A percentile compares a stretch with the other conserved stretches of the same genome.
Conservation (phyloP, 2,329 filamentous ascomycete genomes). For the Blastomyces percursus region DNA sequence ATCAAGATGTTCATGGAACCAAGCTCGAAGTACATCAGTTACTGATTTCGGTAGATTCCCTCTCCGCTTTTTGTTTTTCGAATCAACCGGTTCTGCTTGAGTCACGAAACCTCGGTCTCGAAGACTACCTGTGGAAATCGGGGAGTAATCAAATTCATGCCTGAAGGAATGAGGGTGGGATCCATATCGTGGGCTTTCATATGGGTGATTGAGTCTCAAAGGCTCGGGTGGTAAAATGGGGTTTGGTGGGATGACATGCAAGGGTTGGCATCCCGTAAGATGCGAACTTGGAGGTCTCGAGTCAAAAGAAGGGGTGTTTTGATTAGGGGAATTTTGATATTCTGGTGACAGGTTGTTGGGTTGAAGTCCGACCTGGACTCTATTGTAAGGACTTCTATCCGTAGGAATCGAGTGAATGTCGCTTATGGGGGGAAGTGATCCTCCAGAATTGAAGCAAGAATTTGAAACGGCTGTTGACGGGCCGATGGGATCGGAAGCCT, state of each 20-base stretch:
- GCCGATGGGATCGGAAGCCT: constrained; percentile 6
- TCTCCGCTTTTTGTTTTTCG: constrained; percentile 47
- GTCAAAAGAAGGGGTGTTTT: constrained; percentile 8
- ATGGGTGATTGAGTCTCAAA: constrained; percentile 22
- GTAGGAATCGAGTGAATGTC: constrained; percentile 27
- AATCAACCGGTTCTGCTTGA: constrained; percentile 28
- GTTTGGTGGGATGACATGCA: constrained; percentile 17
- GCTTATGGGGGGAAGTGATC: constrained; percentile 29
- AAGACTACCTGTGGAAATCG: constrained; percentile 20
- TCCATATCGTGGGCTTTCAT: constrained; percentile 18
- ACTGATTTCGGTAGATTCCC: constrained; percentile 87
- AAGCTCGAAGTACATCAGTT: constrained; percentile 66
- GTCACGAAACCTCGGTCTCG: constrained; percentile 31
- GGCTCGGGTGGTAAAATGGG: constrained; percentile 11
- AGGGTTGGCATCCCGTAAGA: constrained; percentile 19
- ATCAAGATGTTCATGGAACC: constrained; percentile 66
- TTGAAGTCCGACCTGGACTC: constrained; percentile 11
- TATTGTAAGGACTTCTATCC: constrained; percentile 16
- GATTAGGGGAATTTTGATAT: not conserved
- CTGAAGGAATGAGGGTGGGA: constrained; percentile 20
- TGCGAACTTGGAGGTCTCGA: constrained; percentile 13
- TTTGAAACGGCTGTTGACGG: not conserved
- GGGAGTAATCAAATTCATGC: constrained; percentile 26
- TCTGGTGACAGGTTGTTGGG: not conserved
- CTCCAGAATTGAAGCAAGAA: constrained; percentile 20